Base-by-base conservation (phyloP, 2,329 filamentous ascomycete genomes). In the Verticillium albo-atrum region DNA sequence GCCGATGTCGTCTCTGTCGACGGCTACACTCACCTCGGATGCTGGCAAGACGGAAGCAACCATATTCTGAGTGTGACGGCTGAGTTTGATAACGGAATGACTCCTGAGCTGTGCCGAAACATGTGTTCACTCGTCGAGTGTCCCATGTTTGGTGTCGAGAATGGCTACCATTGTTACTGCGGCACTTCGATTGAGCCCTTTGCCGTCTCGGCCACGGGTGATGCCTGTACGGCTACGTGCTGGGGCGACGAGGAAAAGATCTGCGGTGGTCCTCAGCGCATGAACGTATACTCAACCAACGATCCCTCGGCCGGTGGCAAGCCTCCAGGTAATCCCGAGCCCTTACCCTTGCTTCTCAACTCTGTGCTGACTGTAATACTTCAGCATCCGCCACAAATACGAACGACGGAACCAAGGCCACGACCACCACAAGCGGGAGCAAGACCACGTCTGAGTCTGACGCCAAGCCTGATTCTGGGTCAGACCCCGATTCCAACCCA, bases 111-210 rank as follows among this genome's bases (percentile, higher is more conserved):
- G 27, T 61, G 60, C 34, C 52, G 60, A 3, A 61, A 61, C 55
- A 15, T 56, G 26, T 61, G 60, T 51, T 51, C 53, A 12, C 37
- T 61, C 23, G 42, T 23, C 14, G n/a, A 23, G 37, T 50, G 34
- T 35, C 37, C 20, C 26, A 55, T 61, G 62, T 77, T 75, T 54
- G 76, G 74, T 25, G 65, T 72, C 25, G 73, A 77, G 61, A 75
- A 72, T 57, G 67, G 65, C 4, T 61, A 60, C 12, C 71, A 77
- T 62, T 78, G 76, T 59, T 75, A 62, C 60, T 73, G 70, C 62
- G 70, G 70, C 53, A 62, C 60, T 9, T 20, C n/a, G 5, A 53
- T 67, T 50, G 54, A 61, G 54, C n/a, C 47, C 32, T 59, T 60
- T 26, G 60, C 60, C n/a, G 57, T 35, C 15, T 50, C 20, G 32